Base-by-base conservation (phyloP, 2,329 filamentous ascomycete species). In the Didymellaceae sp. region DNA sequence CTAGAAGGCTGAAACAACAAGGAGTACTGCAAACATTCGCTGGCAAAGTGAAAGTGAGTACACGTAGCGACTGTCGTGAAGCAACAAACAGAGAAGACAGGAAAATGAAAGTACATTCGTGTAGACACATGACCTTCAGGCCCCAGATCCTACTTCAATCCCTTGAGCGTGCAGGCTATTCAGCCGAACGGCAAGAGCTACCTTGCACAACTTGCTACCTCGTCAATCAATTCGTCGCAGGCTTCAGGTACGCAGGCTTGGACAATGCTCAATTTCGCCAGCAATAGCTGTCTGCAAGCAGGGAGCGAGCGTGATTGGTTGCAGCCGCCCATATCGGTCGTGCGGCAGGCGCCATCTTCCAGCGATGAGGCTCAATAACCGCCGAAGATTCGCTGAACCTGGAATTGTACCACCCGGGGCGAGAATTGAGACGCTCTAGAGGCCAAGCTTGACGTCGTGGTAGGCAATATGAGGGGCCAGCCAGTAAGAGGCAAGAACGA, bases 391-490 rank as follows among this genome's bases (percentile, higher is more conserved):
- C 65, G 70, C 63, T 71, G 60, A 58, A 43, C 39, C 49, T 57
- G 28, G 56, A 64, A 59, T 67, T 70, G 65, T 66, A 65, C 63
- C 58, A 68, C 65, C 59, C 58, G 62, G 63, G 59, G 59, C 54
- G 54, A 62, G 49, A 66, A 63, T 63, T 67, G 69, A 73, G 68
- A 72, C 70, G 69, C 62, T 64, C 58, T 57, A 65, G 61, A 65
- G 54, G 58, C 55, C 45, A 55, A 59, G 54, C 52, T 65, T 57
- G 65, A 61, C 40, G 60, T 68, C 57, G 63, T 65, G 61, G 65
- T 59, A 33, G 62, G 57, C 43, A 51, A 57, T 58, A 59, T 64
- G 59, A 60, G 53, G 52, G 44, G 41, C 38, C 51, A 58, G 52
- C 67, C 67, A 71, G 61, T 71, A 43, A 69, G 57, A 52, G 48